phyloP scores from a whole-genome alignment of 2,329 filamentous ascomycete genomes.

The Calonectria ilicicola region DNA sequence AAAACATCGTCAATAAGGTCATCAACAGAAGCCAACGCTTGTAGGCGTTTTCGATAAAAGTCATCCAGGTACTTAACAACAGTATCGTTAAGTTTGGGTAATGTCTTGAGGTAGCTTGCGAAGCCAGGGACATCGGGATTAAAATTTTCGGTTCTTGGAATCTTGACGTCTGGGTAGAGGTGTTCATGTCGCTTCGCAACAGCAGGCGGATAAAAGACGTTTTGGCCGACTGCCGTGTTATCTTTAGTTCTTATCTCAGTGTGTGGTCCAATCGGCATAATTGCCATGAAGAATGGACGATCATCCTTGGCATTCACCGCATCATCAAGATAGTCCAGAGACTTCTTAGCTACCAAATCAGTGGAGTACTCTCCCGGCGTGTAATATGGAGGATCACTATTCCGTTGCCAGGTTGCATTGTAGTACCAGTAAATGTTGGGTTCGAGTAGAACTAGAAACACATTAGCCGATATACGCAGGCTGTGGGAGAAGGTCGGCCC shows the following conservation, averaged over 20 bases:
- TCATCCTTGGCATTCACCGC: background rate
- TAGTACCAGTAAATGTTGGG: background rate
- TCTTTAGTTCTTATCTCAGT: background rate
- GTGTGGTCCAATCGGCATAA: background rate
- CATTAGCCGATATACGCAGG: background rate
- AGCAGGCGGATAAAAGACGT: background rate
- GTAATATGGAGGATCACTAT: background rate
- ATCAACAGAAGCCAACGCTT: background rate
- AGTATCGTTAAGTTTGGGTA: background rate
- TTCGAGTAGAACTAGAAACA: background rate
- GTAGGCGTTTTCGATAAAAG: constrained; percentile 2
- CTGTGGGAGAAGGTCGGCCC: rapidly evolving
- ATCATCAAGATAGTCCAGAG: background rate
- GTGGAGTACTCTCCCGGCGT: background rate
- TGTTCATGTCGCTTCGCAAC: background rate
- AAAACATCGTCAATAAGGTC: background rate
- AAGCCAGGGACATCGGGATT: background rate
- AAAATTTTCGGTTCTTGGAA: background rate
- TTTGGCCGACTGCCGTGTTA: background rate
- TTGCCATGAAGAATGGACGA: background rate
- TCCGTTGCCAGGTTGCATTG: background rate
- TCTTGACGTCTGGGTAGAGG: background rate
- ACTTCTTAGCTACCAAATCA: background rate
- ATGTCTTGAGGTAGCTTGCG: background rate
- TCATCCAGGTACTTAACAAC: background rate